Percentiles rank a stretch among this genome's conserved stretches.
phyloP scores from a whole-genome alignment of 2,329 filamentous ascomycete genomes.

The Cladorrhinum sp. region DNA sequence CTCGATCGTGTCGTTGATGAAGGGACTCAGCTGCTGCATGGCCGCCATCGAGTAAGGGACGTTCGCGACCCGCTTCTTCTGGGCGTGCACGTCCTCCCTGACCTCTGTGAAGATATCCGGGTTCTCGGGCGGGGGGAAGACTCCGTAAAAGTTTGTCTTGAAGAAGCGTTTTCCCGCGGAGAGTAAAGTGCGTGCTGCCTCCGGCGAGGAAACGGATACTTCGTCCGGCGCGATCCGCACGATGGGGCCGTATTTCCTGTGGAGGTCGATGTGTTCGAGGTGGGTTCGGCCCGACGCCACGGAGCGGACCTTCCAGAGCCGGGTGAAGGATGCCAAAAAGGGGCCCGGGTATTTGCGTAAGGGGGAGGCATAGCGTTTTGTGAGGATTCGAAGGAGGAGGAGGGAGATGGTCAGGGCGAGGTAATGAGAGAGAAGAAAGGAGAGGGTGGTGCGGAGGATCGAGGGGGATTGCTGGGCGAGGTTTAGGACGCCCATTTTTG shows the following conservation, averaged over 20 bases:
- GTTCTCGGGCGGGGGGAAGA: constrained; percentile 55
- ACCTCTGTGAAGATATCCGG: constrained; percentile 58
- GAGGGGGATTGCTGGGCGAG: constrained; percentile 20
- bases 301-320: constrained; percentile 43
- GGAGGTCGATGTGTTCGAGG: constrained; percentile 42
- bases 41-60: constrained; percentile 52
- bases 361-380: constrained; percentile 35
- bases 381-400: constrained; percentile 30
- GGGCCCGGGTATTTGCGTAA: constrained; percentile 37
- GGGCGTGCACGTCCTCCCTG: constrained; percentile 51
- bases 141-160: constrained; percentile 52
- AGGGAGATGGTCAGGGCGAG: constrained; percentile 27
- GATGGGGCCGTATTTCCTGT: constrained; percentile 45
- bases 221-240: constrained; percentile 50
- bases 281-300: constrained; percentile 40
- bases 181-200: constrained; percentile 44
- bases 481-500: constrained; percentile 27
- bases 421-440: constrained; percentile 32
- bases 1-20: constrained; percentile 51
- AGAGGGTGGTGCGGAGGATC: constrained; percentile 22
- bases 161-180: constrained; percentile 50
- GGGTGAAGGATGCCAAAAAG: constrained; percentile 33
- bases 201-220: constrained; percentile 45
- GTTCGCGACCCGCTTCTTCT: constrained; percentile 52
- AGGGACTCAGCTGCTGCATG: constrained; percentile 50